Evolutionary conservation across 2,329 filamentous ascomycete species (phyloP), one percentile per base, ranked within the genome.

Genomic region (Coleophoma crateriformis): DNA sequence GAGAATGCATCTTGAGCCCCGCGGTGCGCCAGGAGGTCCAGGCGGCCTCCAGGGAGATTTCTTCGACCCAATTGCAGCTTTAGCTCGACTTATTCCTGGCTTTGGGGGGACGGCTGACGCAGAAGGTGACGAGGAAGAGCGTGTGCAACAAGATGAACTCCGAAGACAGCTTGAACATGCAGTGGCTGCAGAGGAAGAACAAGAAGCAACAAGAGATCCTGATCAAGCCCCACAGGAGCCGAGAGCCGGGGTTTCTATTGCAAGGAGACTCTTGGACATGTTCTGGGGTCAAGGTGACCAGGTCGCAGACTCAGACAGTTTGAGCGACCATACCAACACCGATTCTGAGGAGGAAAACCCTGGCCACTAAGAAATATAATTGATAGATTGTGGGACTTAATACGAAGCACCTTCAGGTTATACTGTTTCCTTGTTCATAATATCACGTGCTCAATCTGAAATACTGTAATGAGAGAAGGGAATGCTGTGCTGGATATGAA

Each of bases 41-140:
- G 22, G 34, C 1, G 47, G 37, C 11, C 22, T 51, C 4, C 45
- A 15, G 8, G 54, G 52, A 2, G 46, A 54, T 17, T 55, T 59
- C 37, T 50, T 53, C 15, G 50, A 63, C 45, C 61, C 61, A 5
- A 46, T 64, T 12, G 61, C 56, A 7, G 63, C 61, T 15, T 41
- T 64, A 0, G 54, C 49, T 3, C 50, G 56, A 43, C 52, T 64
- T 11, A 27, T 63, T 4, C 57, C 58, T 20, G 47, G 52, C 10
- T 52, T 54, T 14, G 47, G 45, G 13, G 37, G 19, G 17, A 14
- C 37, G 33, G 37, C 19, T 17, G 19, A 44, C 14, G 27, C 27
- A 27, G 41, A 15, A n/a, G 41, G 15, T 8, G 27, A 34, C 27
- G 35, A 41, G 15, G 17, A 41, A 15, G 46, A 40, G 15, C 15